These are phyloP conservation scores for Aspergillus quadricinctus DNA, from an alignment of 2,329 filamentous ascomycete species.

Conservation along the genomic window DNA sequence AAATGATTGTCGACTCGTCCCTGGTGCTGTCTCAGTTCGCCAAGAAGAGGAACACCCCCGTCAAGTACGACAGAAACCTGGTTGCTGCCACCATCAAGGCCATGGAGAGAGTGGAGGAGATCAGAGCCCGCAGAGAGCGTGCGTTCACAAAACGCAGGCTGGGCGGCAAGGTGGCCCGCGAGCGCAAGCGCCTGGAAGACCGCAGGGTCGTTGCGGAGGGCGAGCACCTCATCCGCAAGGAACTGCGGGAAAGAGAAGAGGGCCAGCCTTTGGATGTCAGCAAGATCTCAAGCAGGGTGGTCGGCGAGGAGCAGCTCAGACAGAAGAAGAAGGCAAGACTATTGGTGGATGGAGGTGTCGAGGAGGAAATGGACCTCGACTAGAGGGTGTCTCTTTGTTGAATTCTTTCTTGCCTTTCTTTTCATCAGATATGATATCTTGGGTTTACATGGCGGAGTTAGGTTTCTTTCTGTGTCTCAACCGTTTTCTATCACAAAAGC, in stretches of 20 bases:
- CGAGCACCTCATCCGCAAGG: conserved; percentile 81
- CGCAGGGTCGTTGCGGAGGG: conserved; percentile 87
- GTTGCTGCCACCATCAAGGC: conserved; percentile 82
- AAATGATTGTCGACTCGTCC: conserved; percentile 89
- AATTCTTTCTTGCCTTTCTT: conserved; percentile 9
- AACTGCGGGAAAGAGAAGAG: conserved; percentile 56
- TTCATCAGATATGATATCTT: conserved; percentile 13
- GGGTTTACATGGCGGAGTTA: conserved; percentile 21
- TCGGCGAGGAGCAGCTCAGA: conserved; percentile 39
- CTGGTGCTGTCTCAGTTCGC: conserved; percentile 70
- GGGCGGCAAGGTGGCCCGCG: conserved; percentile 71
- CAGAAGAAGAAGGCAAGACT: conserved; percentile 43
- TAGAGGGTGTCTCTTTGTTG: conserved; percentile 22
- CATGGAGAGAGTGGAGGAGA: conserved; percentile 87
- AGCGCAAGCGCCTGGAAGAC: conserved; percentile 72
- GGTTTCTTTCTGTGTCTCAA: conserved; percentile 11
- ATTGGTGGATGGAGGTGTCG: conserved; percentile 41
- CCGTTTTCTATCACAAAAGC: conserved; percentile 7
- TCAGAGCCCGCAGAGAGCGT: conserved; percentile 75
- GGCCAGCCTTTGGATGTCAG: conserved; percentile 29
- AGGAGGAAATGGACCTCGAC: conserved; percentile 47
- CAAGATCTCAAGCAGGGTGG: conserved; percentile 34
- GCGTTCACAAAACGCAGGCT: conserved; percentile 93
- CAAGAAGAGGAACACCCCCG: conserved; percentile 85
- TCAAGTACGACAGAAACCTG: conserved; percentile 93